A percentile compares a stretch with the other conserved stretches of the same genome.
Evolutionary conservation across 2,329 filamentous ascomycete genomes (phyloP).

Genomic region (Myrmaecium sp.): DNA sequence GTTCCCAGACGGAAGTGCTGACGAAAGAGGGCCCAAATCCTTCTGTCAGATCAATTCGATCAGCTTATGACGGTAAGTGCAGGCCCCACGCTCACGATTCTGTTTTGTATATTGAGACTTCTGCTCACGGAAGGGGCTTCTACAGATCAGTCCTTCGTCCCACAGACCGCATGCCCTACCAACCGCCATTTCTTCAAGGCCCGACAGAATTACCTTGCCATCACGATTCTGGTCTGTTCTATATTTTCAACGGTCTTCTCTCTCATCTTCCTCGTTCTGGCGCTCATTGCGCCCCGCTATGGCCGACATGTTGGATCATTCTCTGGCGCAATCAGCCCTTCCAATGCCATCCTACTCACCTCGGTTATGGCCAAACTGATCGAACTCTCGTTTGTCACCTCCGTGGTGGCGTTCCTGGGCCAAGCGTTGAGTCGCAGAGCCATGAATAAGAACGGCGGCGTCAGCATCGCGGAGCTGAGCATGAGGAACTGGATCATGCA

Average conservation of each 20-base stretch:
- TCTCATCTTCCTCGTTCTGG: slow-evolving; percentile 47
- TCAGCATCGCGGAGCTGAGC: slow-evolving; percentile 59
- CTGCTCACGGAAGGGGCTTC: too few relatives aligned
- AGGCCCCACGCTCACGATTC: slow-evolving; percentile 1
- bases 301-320: slow-evolving; percentile 39
- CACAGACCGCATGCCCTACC: slow-evolving; percentile 20
- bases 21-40: too few relatives aligned
- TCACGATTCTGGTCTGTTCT: slow-evolving; percentile 27
- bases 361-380: slow-evolving; percentile 59
- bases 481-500: slow-evolving; percentile 53
- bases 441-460: slow-evolving; percentile 33
- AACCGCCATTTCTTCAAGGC: slow-evolving; percentile 21
- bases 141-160: slow-evolving; percentile 10
- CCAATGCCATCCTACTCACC: slow-evolving; percentile 50
- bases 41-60: slow-evolving; percentile 19
- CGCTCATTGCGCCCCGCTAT: slow-evolving; percentile 45
- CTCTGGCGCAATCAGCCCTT: slow-evolving; percentile 36
- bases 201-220: slow-evolving; percentile 30
- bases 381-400: slow-evolving; percentile 61
- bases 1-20: too few relatives aligned
- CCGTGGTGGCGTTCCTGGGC: slow-evolving; percentile 58
- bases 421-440: slow-evolving; percentile 58
- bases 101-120: neutral
- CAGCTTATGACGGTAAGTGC: slow-evolving; percentile 16
- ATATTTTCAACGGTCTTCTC: slow-evolving; percentile 48